These are phyloP conservation scores for Pseudozyma thailandica DNA, from an alignment of 1,284 basidiomycete species.

Conservation along the genomic window DNA sequence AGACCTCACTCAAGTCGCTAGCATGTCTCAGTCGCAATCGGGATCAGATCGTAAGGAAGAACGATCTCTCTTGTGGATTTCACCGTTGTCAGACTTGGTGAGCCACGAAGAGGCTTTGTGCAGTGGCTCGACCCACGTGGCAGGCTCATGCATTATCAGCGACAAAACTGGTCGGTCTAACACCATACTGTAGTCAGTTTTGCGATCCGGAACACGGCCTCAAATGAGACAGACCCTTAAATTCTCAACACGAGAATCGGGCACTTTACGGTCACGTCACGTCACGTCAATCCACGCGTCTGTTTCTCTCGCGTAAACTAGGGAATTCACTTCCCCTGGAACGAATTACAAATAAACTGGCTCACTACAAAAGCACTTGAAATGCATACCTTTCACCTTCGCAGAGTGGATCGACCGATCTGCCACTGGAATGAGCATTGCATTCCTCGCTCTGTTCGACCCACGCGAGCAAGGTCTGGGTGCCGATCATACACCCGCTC, in stretches of 20 bases:
- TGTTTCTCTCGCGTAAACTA: slow-evolving; percentile 22
- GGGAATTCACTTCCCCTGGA: not conserved
- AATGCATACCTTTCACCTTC: too few species aligned
- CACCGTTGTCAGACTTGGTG: too few species aligned
- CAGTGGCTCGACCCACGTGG: too few species aligned
- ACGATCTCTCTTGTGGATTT: too few species aligned
- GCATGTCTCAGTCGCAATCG: too few species aligned
- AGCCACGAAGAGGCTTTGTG: too few species aligned
- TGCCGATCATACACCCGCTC: slow-evolving; percentile 1
- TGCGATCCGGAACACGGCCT: slow-evolving; percentile 1
- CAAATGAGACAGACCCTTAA: not conserved
- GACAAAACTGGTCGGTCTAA: too few species aligned
- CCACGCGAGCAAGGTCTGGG: slow-evolving; percentile 2
- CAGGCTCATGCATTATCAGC: too few species aligned
- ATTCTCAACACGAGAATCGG: not conserved
- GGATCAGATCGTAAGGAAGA: too few species aligned
- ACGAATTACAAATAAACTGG: not conserved
- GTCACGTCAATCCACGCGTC: slow-evolving; percentile 30
- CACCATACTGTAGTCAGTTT: too few species aligned
- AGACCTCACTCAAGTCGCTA: too few species aligned
- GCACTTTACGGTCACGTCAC: slow-evolving; percentile 34
- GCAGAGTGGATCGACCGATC: slow-evolving; percentile 33
- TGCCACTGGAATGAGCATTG: slow-evolving; percentile 17
- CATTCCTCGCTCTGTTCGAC: not conserved
- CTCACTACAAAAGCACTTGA: not conserved